These are phyloP conservation scores for Apophysomyces elegans DNA, from an alignment of 371 early-diverging fungal species.

Conservation along the genomic window DNA sequence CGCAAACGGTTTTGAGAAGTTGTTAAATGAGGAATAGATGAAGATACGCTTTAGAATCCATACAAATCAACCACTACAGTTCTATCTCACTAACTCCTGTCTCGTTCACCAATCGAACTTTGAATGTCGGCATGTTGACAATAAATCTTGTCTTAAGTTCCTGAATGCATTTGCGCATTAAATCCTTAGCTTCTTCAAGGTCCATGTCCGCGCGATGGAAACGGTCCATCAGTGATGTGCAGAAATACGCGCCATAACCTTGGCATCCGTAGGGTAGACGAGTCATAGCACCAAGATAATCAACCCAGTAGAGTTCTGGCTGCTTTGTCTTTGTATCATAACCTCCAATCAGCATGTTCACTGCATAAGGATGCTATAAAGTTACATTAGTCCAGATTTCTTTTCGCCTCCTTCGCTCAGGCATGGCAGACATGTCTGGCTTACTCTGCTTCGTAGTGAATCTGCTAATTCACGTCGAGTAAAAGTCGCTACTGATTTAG, in stretches of 20 bases:
- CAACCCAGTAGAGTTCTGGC: slow-evolving; percentile 91
- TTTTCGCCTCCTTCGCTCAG: neutral
- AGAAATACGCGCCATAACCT: slow-evolving; percentile 92
- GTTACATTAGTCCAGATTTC: neutral
- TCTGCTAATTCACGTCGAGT: slow-evolving; percentile 88
- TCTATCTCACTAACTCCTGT: slow-evolving; percentile 78
- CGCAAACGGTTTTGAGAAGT: slow-evolving; percentile 32
- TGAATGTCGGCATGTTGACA: slow-evolving; percentile 82
- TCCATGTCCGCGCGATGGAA: slow-evolving; percentile 86
- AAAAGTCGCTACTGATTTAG: slow-evolving; percentile 84
- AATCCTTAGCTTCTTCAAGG: slow-evolving; percentile 80
- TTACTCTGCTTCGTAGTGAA: slow-evolving; percentile 86
- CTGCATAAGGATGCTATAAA: slow-evolving; percentile 82
- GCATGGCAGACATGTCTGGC: slow-evolving; percentile 13
- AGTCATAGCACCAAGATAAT: slow-evolving; percentile 85
- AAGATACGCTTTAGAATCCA: slow-evolving; percentile 5
- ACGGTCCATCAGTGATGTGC: slow-evolving; percentile 91
- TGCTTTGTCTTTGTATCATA: slow-evolving; percentile 72
- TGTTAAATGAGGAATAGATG: slow-evolving; percentile 11
- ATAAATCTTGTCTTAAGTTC: slow-evolving; percentile 91
- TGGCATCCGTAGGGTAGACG: slow-evolving; percentile 91
- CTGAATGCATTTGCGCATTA: slow-evolving; percentile 83
- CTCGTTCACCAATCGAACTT: slow-evolving; percentile 83
- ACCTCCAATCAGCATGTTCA: slow-evolving; percentile 91
- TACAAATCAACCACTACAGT: slow-evolving; percentile 27